Evolutionary conservation across 805 yeast species (phyloP), one percentile per base, ranked within the genome.

Genomic region (Kodamaea kakaduensis): DNA sequence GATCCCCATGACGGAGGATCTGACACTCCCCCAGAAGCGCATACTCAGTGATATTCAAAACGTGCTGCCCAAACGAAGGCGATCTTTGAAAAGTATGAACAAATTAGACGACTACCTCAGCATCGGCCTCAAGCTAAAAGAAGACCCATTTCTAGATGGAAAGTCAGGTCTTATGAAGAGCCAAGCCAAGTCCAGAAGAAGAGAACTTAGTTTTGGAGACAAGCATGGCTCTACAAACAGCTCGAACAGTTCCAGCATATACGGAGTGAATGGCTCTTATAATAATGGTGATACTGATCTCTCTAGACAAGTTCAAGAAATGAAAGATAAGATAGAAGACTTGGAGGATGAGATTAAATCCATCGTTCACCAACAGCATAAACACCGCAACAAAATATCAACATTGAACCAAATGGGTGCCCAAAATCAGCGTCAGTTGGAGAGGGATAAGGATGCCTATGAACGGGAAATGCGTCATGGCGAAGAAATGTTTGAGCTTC

Each of bases 401-500:
- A 42, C 37, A 10, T 18, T 35, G 5, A 32, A 41, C 24, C 27
- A 22, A n/a, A 17, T 22, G 14, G 32, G 32, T 7, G 29, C 34
- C 3, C 12, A 25, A n/a, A 25, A 31, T 17, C 35, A 37, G 13
- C 32, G 41, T 8, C 25, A 17, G 5, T 18, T 37, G 6, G 44
- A 37, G 20, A 26, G 40, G 15, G 44, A 41, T 32, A 8, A 12
- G 6, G 38, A 35, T 9, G 34, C 24, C 19, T 31, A 17, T 9
- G 27, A 22, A 39, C 47, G 52, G 7, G 52, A 54, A 21, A 67
- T 58, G 1, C 45, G 42, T 13, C 52, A 50, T 32, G 45, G 48
- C 36, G 69, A 65, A 31, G 53, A 53, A 19, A 37, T 54, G 29
- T 43, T 58, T 16, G 45, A 56, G 20, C 41, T 54, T 5, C 50